Evolutionary conservation across 352 stramenopile genomes (phyloP), one percentile per base, ranked within the genome.

Genomic region (Blastocystis sp.): DNA sequence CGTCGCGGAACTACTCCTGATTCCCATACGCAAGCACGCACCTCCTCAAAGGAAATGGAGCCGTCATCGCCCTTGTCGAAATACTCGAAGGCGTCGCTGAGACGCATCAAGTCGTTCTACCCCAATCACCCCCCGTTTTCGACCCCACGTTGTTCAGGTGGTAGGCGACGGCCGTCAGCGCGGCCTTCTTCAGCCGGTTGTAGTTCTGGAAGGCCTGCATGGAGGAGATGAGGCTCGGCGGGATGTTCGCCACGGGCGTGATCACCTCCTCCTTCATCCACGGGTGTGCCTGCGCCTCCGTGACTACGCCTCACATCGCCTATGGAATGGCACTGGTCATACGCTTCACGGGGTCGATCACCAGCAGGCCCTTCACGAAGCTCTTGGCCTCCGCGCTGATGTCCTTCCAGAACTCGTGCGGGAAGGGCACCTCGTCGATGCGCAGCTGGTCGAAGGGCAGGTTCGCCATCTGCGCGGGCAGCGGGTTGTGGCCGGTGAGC

Each of bases 171-270:
- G 74, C 74, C 19, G 74, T 84, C 17, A 84, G 38, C 38, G 74
- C 74, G 2, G 74, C 74, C 54, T 84, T 84, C 74, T 84, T 84
- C 52, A 84, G 45, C 11, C 42, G 74, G 61, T 84, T 84, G 60
- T 84, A 84, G 52, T 68, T 68, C n/a, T 68, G 52, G 60, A 84
- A 84, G 10, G 65, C 74, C 34, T 63, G n/a, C 74, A 84, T 84
- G 0, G 74, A 66, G 3, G 52, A 38, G 28, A 84, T 57, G 54
- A 84, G 65, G 21, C 61, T 84, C 28, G 57, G 28, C n/a, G 74
- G 74, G 14, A 57, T 57, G 89, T 87, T 94, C 21, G 69, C 45
- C 10, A 24, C 59, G 19, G 74, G 74, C 59, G 74, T 84, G 61
- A 42, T 68, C 1, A 84, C 54, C 21, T 69, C 34, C 28, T 52